phyloP scores from a whole-genome alignment of 352 stramenopile genomes.

The Globisporangium echinulatum region DNA sequence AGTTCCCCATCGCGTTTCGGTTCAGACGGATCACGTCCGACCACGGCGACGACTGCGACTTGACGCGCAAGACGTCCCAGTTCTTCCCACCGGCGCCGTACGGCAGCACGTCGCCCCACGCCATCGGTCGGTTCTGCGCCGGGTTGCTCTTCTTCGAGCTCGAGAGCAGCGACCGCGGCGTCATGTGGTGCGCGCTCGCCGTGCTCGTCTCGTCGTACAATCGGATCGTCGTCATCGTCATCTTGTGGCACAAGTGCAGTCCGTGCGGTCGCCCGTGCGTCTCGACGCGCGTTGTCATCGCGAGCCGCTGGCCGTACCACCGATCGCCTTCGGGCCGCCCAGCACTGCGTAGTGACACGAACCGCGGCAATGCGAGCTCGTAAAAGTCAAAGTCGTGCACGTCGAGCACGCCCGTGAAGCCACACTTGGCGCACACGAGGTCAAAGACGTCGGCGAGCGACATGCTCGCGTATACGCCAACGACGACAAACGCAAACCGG shows the following conservation, averaged over 20 bases:
- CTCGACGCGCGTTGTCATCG: constrained; percentile 53
- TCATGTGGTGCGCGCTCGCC: constrained; percentile 77
- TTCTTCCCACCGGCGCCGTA: constrained; percentile 74
- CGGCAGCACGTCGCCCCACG: constrained; percentile 68
- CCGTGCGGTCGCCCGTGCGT: constrained; percentile 57
- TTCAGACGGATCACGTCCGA: constrained; percentile 83
- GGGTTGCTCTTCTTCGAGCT: constrained; percentile 73
- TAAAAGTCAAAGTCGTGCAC: constrained; percentile 82
- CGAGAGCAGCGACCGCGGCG: constrained; percentile 61
- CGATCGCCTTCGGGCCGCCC: constrained; percentile 75
- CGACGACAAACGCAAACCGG: constrained; percentile 71
- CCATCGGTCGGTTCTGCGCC: constrained; percentile 70
- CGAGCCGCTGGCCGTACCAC: constrained; percentile 74
- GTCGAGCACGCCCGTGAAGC: constrained; percentile 66
- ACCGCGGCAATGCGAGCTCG: constrained; percentile 72
- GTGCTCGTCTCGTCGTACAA: constrained; percentile 85
- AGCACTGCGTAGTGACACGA: constrained; percentile 80
- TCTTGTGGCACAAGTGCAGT: constrained; percentile 82
- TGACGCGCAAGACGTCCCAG: constrained; percentile 80
- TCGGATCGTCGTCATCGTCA: constrained; percentile 84
- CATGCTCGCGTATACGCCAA: constrained; percentile 52
- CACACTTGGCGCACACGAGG: constrained; percentile 67
- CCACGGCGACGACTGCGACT: constrained; percentile 69
- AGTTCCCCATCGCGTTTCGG: constrained; percentile 86
- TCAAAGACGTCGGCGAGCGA: constrained; percentile 72